Conservation (phyloP, 805 yeast species). For the Pichia nakasei region DNA sequence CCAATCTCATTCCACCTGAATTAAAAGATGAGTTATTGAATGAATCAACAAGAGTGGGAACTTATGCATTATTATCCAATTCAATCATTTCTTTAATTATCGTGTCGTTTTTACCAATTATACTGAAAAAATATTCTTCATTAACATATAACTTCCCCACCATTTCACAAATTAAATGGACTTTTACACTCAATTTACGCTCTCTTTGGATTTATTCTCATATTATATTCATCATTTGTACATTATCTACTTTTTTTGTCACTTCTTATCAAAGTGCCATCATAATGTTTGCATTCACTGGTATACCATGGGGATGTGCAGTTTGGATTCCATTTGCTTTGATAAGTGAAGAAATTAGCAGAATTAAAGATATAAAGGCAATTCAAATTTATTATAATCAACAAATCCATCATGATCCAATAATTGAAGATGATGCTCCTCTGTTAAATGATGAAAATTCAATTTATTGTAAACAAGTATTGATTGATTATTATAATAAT, state of each 20-base stretch:
- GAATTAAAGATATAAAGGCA: constrained; percentile 40
- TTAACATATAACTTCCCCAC: not conserved
- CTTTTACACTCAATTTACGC: constrained; percentile 20
- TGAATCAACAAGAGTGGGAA: constrained; percentile 42
- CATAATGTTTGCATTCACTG: constrained; percentile 41
- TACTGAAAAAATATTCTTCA: constrained; percentile 22
- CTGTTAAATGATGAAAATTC: constrained; percentile 3
- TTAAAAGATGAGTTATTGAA: constrained; percentile 30
- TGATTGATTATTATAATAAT: constrained; percentile 26
- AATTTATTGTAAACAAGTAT: constrained; percentile 14
- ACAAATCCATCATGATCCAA: constrained; percentile 1
- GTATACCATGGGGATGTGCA: constrained; percentile 58
- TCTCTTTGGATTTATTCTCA: constrained; percentile 45
- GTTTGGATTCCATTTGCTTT: constrained; percentile 61
- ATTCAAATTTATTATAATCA: constrained; percentile 18
- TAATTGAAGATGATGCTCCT: constrained; percentile 6
- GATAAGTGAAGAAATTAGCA: constrained; percentile 47
- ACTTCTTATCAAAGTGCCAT: constrained; percentile 35
- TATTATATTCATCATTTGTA: constrained; percentile 39
- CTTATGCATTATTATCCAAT: constrained; percentile 41
- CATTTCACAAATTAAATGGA: not conserved
- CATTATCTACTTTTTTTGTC: constrained; percentile 39
- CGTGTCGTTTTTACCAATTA: constrained; percentile 36
- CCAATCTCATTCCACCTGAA: constrained; percentile 33
- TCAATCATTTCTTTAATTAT: constrained; percentile 38